These are phyloP conservation scores for Phalaenopsis aphrodite DNA, from an alignment of 106 monocot species.

Conservation along the genomic window DNA sequence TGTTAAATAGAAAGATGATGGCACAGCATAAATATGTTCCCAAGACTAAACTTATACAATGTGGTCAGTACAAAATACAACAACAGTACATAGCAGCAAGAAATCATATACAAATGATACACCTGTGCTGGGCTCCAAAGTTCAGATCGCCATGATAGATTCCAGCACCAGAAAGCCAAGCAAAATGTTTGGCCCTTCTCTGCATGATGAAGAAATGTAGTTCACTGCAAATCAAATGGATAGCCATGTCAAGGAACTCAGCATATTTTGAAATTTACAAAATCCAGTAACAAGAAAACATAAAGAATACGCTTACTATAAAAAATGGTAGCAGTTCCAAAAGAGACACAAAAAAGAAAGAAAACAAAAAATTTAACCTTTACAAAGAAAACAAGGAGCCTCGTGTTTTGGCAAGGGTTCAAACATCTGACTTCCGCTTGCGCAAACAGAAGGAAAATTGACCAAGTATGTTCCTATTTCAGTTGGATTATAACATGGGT, in stretches of 20 bases:
- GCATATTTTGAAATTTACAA: background rate
- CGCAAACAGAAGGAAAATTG: too few relatives aligned
- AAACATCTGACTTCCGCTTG: too few relatives aligned
- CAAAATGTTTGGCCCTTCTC: conserved; percentile 92
- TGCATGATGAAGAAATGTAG: conserved; percentile 92
- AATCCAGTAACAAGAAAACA: background rate
- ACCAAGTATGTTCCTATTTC: too few relatives aligned
- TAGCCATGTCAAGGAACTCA: background rate
- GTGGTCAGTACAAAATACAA: background rate
- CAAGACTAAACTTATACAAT: conserved; percentile 2
- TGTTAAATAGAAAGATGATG: background rate
- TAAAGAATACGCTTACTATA: background rate
- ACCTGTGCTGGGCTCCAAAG: conserved; percentile 99
- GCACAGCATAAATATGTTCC: background rate
- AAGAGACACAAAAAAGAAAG: background rate
- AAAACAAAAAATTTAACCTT: background rate
- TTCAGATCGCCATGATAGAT: conserved; percentile 94
- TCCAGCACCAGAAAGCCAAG: conserved; percentile 98
- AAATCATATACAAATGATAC: conserved; percentile 7
- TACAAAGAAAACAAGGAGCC: background rate
- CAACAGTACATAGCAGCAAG: background rate
- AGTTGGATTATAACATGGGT: too few relatives aligned
- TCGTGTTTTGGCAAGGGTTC: background rate
- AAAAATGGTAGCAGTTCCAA: background rate
- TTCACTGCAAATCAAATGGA: conserved; percentile 53